Base-by-base conservation (phyloP, 352 stramenopile genomes). In the Elongisporangium prolatum region DNA sequence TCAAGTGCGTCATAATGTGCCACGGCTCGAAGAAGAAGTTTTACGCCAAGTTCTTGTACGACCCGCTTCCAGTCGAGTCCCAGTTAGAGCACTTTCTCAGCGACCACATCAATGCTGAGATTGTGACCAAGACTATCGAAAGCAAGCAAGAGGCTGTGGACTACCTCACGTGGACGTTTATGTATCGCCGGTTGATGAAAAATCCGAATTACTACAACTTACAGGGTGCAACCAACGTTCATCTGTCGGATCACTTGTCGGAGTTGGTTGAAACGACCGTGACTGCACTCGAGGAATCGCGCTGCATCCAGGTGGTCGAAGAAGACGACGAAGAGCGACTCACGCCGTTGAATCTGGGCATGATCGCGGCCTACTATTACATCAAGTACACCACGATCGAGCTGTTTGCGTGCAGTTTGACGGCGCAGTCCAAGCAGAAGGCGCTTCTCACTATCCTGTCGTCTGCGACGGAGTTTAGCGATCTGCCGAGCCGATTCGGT, bases 191-290 rank as follows among this genome's bases (percentile, higher is more conserved):
- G 9, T 73, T 99, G 28, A 88, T 96, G 54, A 98, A 99, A 74
- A 99, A 99, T 76, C 98, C 98, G 3, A 99, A 99, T 59, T 99
- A 99, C 74, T 99, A 99, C 86, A 97, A 98, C 60, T 74, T 99
- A 50, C 84, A 96, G 54, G 97, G 96, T 17, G 93, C 79, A 13
- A 93, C 84, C 6, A 91, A 89, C 13, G 78, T 89, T 0, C 86
- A 99, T 63, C 67, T 99, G 21, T 99, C 93, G 50, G 97, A 99
- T 68, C 97, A 99, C 64, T 77, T 99, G 52, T 99, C 96, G 48
- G 97, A 99, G 67, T 90, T 99, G 61, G 94, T 99, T 25, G 98
- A 99, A 75, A 94, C 86, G 28, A 97, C 98, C 1, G 86, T 99
- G 16, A 94, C 86, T 48, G 97, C 99, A 50, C 72, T 99, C 40